Conservation (phyloP, 2,329 filamentous ascomycete species). For the Tolypocladium capitatum region DNA sequence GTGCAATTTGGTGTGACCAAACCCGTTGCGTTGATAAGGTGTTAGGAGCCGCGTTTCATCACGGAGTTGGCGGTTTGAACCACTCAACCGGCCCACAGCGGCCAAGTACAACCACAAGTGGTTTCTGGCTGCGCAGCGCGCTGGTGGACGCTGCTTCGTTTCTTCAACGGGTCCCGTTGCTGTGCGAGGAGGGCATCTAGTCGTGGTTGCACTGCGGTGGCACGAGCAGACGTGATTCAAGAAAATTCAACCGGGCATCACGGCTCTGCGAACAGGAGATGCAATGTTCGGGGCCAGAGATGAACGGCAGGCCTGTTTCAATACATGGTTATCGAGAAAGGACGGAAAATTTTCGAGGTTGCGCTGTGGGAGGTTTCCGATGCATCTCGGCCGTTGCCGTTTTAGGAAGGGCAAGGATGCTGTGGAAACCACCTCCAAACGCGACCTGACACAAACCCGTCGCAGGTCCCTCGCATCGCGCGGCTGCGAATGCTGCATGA, state of each 20-base stretch:
- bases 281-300: background rate
- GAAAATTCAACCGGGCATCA: background rate
- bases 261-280: background rate
- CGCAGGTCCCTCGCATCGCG: constrained; percentile 11
- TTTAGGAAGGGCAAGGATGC: background rate
- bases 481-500: background rate
- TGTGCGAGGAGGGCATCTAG: too few relatives aligned
- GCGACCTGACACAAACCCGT: constrained; percentile 18
- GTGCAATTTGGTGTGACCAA: background rate
- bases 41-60: background rate
- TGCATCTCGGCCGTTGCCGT: background rate
- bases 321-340: background rate
- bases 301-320: background rate
- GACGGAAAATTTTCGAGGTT: background rate
- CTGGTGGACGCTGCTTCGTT: background rate
- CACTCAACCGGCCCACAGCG: background rate
- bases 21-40: background rate
- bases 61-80: background rate
- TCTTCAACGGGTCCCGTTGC: background rate
- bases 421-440: constrained; percentile 1
- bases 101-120: background rate
- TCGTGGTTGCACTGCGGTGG: too few relatives aligned
- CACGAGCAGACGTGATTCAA: background rate
- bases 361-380: background rate
- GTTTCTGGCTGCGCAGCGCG: background rate